Conservation (phyloP, 164 flowering plant genomes). For the Berberis thunbergii region DNA sequence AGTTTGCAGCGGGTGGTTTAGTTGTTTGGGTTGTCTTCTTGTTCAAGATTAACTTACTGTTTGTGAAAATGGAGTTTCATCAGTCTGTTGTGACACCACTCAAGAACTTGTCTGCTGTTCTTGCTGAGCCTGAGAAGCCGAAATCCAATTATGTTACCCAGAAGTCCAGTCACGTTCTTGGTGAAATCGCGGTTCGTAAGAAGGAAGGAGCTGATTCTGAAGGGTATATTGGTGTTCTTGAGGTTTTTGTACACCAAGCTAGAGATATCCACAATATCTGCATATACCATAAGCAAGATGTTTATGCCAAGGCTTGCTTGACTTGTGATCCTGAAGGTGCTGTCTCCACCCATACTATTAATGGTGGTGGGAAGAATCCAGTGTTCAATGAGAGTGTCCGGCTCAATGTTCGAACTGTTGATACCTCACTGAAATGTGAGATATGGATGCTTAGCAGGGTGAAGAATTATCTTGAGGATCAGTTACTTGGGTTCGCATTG, state of each 20-base stretch:
- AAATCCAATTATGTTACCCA: constrained; percentile 14
- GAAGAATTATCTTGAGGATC: constrained; percentile 84
- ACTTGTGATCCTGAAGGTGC: constrained; percentile 65
- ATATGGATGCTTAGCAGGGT: constrained; percentile 96
- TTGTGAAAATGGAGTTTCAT: constrained; percentile 55
- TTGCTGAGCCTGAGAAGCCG: constrained; percentile 30
- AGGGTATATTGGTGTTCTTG: constrained; percentile 47
- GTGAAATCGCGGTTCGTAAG: constrained; percentile 12
- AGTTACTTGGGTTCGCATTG: constrained; percentile 78
- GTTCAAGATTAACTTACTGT: background rate
- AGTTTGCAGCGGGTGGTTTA: background rate
- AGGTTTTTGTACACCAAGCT: constrained; percentile 79
- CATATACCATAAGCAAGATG: constrained; percentile 98
- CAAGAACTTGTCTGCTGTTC: constrained; percentile 25
- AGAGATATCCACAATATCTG: constrained; percentile 94
- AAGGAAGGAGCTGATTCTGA: constrained; percentile 21
- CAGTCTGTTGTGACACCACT: constrained; percentile 56
- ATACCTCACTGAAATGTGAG: constrained; percentile 82
- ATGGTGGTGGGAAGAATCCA: constrained; percentile 91
- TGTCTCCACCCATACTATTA: constrained; percentile 62
- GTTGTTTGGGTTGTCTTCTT: constrained; percentile 1
- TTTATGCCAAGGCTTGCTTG: constrained; percentile 86
- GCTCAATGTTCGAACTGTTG: constrained; percentile 48
- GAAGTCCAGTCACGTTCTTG: constrained; percentile 19
- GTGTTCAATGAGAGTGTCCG: constrained; percentile 61